Evolutionary conservation across 148 eudicot species (phyloP).

Genomic region (Rhododendron williamsianum): DNA sequence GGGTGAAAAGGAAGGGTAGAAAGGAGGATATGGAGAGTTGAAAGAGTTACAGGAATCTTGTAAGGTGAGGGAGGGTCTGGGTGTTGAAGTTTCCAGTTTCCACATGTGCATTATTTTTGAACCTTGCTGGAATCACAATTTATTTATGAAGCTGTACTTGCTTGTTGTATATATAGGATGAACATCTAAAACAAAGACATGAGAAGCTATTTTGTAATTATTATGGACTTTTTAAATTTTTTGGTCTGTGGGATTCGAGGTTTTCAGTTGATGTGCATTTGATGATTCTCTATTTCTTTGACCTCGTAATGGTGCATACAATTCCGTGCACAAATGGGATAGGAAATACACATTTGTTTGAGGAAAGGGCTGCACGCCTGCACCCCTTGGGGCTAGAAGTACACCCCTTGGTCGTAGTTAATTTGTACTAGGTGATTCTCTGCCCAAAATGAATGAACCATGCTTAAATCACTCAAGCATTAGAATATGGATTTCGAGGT

Average conservation of each 20-base stretch:
- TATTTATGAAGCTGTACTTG: not conserved
- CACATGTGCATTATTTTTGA: not conserved
- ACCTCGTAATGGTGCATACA: not conserved
- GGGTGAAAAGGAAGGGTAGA: not conserved
- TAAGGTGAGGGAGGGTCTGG: not conserved
- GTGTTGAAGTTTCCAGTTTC: not conserved
- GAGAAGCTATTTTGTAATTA: not conserved
- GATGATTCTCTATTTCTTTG: not conserved
- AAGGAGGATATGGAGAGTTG: not conserved
- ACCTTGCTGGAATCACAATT: too few species aligned
- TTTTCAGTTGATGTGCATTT: not conserved
- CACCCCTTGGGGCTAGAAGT: not conserved
- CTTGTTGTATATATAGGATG: not conserved
- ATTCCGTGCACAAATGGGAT: not conserved
- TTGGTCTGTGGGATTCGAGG: not conserved
- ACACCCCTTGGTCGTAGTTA: not conserved
- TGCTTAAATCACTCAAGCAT: not conserved
- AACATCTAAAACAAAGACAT: not conserved
- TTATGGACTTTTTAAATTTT: not conserved
- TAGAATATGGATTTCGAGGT: not conserved
- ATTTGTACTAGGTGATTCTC: not conserved
- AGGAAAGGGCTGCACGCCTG: not conserved
- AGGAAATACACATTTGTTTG: not conserved
- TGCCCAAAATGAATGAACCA: not conserved
- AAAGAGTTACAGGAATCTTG: conserved; percentile 6